Evolutionary conservation across 139 green algal species (phyloP).

Genomic region (Astrephomene gubernaculifera): DNA sequence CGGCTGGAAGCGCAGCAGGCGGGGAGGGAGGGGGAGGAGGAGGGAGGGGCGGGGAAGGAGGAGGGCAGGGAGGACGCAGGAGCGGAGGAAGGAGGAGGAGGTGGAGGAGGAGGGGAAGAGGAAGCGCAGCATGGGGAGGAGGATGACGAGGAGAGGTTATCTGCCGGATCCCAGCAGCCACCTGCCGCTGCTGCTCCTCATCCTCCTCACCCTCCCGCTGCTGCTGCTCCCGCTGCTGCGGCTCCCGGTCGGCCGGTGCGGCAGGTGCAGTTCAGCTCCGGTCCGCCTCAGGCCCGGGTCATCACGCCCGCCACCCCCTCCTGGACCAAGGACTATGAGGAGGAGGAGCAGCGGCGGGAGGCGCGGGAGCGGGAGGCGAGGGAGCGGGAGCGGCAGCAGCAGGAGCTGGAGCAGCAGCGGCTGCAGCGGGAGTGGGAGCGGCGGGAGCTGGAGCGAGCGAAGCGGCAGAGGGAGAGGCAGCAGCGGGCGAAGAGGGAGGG

Average conservation of each 20-base stretch:
- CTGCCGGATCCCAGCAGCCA: no score
- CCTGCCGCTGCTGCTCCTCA: neutral
- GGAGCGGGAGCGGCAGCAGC: neutral
- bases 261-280: neutral
- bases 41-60: no score
- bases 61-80: neutral
- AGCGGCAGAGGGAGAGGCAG: no score
- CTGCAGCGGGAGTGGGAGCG: neutral
- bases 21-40: neutral
- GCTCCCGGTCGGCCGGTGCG: neutral
- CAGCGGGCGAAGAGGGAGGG: no score
- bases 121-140: no score
- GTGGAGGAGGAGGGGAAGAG: neutral
- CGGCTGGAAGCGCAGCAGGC: neutral
- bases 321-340: no score
- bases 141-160: no score
- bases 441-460: no score
- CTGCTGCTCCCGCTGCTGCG: neutral
- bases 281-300: neutral
- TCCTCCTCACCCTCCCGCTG: neutral
- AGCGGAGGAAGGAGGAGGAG: neutral
- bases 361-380: neutral
- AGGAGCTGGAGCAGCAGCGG: neutral
- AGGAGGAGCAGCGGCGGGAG: no score
- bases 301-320: neutral